phyloP scores from a whole-genome alignment of 2,329 filamentous ascomycete genomes.

The Apiospora kogelbergensis region DNA sequence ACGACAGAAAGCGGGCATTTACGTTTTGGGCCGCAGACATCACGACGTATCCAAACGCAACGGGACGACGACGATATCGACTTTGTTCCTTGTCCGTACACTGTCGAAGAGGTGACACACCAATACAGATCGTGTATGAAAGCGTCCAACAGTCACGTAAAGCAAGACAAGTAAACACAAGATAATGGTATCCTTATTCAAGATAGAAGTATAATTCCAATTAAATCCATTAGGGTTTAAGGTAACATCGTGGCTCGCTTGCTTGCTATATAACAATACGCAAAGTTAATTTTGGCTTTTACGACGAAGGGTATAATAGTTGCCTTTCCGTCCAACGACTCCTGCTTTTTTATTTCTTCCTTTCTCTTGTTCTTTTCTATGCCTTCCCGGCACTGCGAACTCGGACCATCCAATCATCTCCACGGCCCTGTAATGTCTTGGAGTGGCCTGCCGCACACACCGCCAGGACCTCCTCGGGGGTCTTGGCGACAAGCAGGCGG shows the following conservation, averaged over 20 bases:
- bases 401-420: conserved; percentile 28
- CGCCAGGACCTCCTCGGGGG: conserved; percentile 41
- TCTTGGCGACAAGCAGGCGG: conserved; percentile 47
- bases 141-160: not conserved
- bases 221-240: conserved; percentile 8
- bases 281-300: not conserved
- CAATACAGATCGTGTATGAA: too few relatives aligned
- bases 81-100: too few relatives aligned
- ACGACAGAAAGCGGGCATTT: not conserved
- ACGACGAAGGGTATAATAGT: not conserved
- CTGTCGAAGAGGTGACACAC: too few relatives aligned
- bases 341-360: not conserved
- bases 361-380: not conserved
- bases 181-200: not conserved
- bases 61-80: too few relatives aligned
- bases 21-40: not conserved
- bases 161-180: not conserved
- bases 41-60: not conserved
- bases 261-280: not conserved
- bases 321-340: not conserved
- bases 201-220: conserved; percentile 6
- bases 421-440: conserved; percentile 20
- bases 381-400: conserved; percentile 24
- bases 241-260: not conserved
- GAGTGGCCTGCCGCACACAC: conserved; percentile 33